phyloP scores from a whole-genome alignment of 2,329 filamentous ascomycete species.

The Fusarium nematophilum region DNA sequence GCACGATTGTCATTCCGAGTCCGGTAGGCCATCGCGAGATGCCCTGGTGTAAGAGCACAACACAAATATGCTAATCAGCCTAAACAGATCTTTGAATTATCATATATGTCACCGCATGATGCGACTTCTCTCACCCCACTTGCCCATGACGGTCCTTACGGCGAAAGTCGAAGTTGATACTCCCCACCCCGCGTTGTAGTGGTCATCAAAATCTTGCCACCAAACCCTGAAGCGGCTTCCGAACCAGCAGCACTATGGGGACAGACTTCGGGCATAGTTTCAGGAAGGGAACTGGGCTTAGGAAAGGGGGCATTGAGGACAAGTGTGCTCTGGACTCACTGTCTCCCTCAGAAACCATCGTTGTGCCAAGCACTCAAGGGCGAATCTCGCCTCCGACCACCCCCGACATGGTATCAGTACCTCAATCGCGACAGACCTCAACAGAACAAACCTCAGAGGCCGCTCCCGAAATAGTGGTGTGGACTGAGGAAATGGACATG shows the following conservation, averaged over 20 bases:
- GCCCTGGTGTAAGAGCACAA: conserved; percentile 11
- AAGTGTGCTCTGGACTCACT: conserved; percentile 40
- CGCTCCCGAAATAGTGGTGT: conserved; percentile 58
- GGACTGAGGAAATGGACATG: conserved; percentile 55
- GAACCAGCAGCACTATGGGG: conserved; percentile 42
- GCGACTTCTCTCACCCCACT: conserved; percentile 41
- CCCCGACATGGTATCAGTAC: conserved; percentile 37
- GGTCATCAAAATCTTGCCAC: conserved; percentile 30
- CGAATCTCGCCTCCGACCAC: conserved; percentile 45
- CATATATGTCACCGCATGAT: conserved; percentile 35
- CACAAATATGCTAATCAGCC: conserved; percentile 26
- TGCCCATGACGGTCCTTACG: conserved; percentile 38
- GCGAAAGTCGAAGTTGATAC: conserved; percentile 39
- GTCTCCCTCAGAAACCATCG: conserved; percentile 38
- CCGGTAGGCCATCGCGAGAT: conserved; percentile 12
- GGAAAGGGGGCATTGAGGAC: conserved; percentile 37
- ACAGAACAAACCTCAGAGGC: conserved; percentile 51
- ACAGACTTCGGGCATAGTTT: conserved; percentile 38
- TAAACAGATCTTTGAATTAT: conserved; percentile 9
- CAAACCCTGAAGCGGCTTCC: conserved; percentile 22
- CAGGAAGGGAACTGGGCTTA: conserved; percentile 34
- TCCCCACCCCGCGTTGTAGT: conserved; percentile 30
- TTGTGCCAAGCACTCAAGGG: conserved; percentile 42
- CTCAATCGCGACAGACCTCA: conserved; percentile 48
- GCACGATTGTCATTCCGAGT: conserved; percentile 13